Base-by-base conservation (phyloP, 805 yeast species). In the Clavispora asparagi region DNA sequence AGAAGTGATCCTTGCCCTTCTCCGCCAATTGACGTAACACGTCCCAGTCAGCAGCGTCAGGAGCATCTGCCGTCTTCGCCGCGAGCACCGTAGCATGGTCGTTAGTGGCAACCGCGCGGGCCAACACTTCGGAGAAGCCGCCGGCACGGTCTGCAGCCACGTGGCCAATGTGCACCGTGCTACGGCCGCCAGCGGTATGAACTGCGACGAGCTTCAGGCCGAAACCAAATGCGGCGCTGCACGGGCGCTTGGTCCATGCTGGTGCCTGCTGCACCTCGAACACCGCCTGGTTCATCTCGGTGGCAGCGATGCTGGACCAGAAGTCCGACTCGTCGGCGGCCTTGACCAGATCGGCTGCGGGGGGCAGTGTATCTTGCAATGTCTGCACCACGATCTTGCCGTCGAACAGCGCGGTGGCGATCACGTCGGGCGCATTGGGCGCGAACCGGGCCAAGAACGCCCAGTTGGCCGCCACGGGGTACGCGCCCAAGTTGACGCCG, bases 391-490 rank as follows among this genome's bases (percentile, higher is more conserved):
- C 67, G 47, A 92, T 76, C 63, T 82, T 87, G 51, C 94, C 91
- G 64, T 89, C 97, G 55, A 87, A 87, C 6, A 96, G 84, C 19
- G 95, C 87, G 46, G 87, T 77, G 6, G 96, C 96, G 71, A 94
- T 87, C 42, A 88, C 67, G 51, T 92, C 97, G 2, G 99, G 99
- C 27, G 87, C 79, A 23, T 74, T 64, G 37, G 96, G 96, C 48
- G 96, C 95, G 72, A 91, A 94, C 56, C 78, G 78, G 11, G 96
- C 79, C 67, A 88, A 82, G 70, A 90, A 94, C 12, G 87, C 83
- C 99, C 99, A 94, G 65, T 89, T 91, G 32, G 95, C 86, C 31
- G 95, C 79, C 11, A 95, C 79, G 44, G 98, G 97, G 64, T 87
- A 94, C 60, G 88, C 87, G 6, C 94, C 95, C 52, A 92, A 69